These are phyloP conservation scores for Monosporascus sp. DNA, from an alignment of 2,329 filamentous ascomycete species.

Conservation along the genomic window DNA sequence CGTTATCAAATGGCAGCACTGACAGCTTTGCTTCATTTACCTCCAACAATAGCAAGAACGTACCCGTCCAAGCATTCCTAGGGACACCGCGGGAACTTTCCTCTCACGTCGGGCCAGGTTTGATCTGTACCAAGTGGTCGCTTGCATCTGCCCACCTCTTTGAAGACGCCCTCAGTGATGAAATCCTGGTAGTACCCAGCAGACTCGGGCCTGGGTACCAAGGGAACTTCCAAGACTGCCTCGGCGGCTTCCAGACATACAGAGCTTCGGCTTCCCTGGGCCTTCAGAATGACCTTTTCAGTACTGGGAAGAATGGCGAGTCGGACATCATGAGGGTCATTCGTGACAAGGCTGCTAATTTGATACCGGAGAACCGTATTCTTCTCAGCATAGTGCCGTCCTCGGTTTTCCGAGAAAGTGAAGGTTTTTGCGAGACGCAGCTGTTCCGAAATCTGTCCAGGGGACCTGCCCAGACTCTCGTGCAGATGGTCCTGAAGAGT, in stretches of 20 bases:
- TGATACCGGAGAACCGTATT: conserved; percentile 77
- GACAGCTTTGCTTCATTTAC: conserved; percentile 68
- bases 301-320: conserved; percentile 81
- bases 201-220: conserved; percentile 86
- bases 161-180: conserved; percentile 81
- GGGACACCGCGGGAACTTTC: conserved; percentile 89
- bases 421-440: conserved; percentile 70
- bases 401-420: conserved; percentile 75
- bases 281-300: conserved; percentile 83
- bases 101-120: conserved; percentile 64
- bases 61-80: conserved; percentile 83
- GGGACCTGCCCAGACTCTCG: conserved; percentile 61
- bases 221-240: conserved; percentile 93
- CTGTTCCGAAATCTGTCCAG: conserved; percentile 73
- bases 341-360: conserved; percentile 72
- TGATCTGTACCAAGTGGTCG: conserved; percentile 78
- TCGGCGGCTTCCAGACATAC: conserved; percentile 95
- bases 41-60: conserved; percentile 50
- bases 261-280: conserved; percentile 86
- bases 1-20: conserved; percentile 54
- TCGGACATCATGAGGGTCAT: conserved; percentile 92
- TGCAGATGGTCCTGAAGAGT: conserved; percentile 64
- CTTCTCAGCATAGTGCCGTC: conserved; percentile 78
- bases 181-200: conserved; percentile 84
- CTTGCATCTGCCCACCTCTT: conserved; percentile 86